Percentiles rank a stretch among this genome's conserved stretches.
These are phyloP conservation scores for Alternaria postmessia DNA, from an alignment of 2,329 filamentous ascomycete genomes.

Conservation along the genomic window DNA sequence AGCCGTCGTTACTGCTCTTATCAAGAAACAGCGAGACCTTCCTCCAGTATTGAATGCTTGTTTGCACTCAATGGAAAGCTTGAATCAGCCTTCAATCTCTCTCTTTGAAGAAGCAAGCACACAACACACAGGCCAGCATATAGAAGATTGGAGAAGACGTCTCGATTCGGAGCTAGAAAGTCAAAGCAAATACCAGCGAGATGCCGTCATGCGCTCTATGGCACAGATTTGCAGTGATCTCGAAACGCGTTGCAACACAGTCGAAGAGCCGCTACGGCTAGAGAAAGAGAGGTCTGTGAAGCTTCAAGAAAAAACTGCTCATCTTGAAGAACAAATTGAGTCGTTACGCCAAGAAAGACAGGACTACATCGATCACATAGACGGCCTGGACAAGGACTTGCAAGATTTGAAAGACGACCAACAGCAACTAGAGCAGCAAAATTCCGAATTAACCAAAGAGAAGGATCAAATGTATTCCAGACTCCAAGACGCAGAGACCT, in stretches of 20 bases:
- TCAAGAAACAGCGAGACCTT: constrained; percentile 40
- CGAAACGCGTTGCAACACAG: constrained; percentile 63
- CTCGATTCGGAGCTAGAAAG: constrained; percentile 55
- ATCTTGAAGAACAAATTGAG: constrained; percentile 48
- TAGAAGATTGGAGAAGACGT: constrained; percentile 59
- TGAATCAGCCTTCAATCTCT: constrained; percentile 27
- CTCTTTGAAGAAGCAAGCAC: constrained; percentile 53
- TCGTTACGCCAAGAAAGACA: constrained; percentile 38
- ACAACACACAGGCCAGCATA: constrained; percentile 39
- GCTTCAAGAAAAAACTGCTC: constrained; percentile 43
- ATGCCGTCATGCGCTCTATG: constrained; percentile 59
- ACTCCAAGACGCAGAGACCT: constrained; percentile 43
- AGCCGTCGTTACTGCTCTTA: constrained; percentile 29
- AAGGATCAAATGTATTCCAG: constrained; percentile 42
- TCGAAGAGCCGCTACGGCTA: constrained; percentile 62
- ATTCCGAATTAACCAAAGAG: constrained; percentile 47
- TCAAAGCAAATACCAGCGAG: constrained; percentile 52
- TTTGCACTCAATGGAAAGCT: constrained; percentile 18
- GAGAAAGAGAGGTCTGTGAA: constrained; percentile 51
- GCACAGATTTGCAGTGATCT: constrained; percentile 64
- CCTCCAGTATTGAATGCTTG: constrained; percentile 20
- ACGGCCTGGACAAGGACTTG: constrained; percentile 49
- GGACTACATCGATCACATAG: constrained; percentile 41
- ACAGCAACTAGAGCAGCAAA: constrained; percentile 38
- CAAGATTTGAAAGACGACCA: constrained; percentile 47